Evolutionary conservation across 441 rosid genomes (phyloP).

Genomic region (Bocquillonia castaneifolia): DNA sequence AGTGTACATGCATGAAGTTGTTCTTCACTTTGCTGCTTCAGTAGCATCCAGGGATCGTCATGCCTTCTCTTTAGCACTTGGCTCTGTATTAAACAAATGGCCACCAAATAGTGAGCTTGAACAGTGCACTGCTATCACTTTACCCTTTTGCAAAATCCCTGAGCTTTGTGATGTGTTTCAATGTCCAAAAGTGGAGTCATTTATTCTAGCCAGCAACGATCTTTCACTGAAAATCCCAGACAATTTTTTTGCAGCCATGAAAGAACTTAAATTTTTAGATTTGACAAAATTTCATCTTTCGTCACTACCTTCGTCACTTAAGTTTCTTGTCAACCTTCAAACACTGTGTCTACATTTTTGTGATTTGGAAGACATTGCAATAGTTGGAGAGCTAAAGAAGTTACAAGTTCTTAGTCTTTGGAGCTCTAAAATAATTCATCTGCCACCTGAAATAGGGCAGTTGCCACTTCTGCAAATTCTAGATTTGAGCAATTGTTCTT

Average conservation of each 20-base stretch:
- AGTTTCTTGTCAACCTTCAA: conserved; percentile 3
- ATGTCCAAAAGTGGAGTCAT: conserved; percentile 7
- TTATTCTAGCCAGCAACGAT: neutral
- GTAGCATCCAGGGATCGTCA: conserved; percentile 1
- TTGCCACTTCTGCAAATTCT: conserved; percentile 22
- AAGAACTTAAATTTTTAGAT: conserved; percentile 18
- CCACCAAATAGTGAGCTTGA: neutral
- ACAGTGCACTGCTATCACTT: neutral
- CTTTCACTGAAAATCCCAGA: neutral
- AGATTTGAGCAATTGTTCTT: conserved; percentile 21
- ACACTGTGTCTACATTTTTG: conserved; percentile 22
- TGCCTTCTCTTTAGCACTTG: neutral
- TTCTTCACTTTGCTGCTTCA: conserved; percentile 18
- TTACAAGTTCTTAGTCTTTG: conserved; percentile 29
- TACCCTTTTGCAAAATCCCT: neutral
- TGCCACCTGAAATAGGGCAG: conserved; percentile 25
- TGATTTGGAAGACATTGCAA: conserved; percentile 4
- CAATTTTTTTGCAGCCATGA: conserved; percentile 6
- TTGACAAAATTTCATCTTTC: neutral
- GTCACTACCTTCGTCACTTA: conserved; percentile 19
- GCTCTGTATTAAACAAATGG: neutral
- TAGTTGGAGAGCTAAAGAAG: conserved; percentile 26
- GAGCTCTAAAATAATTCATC: conserved; percentile 11
- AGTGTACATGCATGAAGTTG: conserved; percentile 20
- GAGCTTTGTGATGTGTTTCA: conserved; percentile 17